Evolutionary conservation across 805 yeast species (phyloP), one percentile per base, ranked within the genome.

Genomic region (Spencermartinsiella europaea): DNA sequence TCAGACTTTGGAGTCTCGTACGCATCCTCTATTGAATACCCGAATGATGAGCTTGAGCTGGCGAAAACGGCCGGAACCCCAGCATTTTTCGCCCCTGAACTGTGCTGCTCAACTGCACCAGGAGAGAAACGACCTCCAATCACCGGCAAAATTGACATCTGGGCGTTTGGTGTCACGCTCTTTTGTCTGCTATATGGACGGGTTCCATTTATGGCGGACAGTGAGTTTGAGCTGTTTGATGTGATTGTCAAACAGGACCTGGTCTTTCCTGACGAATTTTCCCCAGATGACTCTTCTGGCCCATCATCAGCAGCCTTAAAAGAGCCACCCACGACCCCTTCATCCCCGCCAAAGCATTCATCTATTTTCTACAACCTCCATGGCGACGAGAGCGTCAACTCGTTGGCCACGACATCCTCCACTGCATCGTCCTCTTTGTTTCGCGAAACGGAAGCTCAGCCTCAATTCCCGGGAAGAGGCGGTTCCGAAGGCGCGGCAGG

Each of bases 41-140:
- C 77, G 42, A 79, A 76, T 21, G 72, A 77, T 53, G 96, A 89
- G 51, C 69, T 81, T 46, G 97, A 91, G 57, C 71, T 91, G 51
- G 95, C 96, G 1, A 91, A 90, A 64, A 91, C 98, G 0, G 98
- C 95, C 0, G 99, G 98, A 3, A 91, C 98, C 0, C 98, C 98
- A 1, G 97, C 96, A 0, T 91, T 91, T 64, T 83, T 89, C 59
- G 95, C 98, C 0, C 96, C 96, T 0, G 99, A 93, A 62, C 51
- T 58, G 22, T 58, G 60, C 37, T 34, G 49, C 10, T 40, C 51
- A 3, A 31, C 34, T 52, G 47, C 37, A 21, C 46, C 49, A 43
- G 21, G 28, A 34, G 25, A 34, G 40, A 37, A 40, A 45, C 39
- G 58, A 33, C 49, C 54, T 19, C 56, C 41, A 77, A 83, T 91